Conservation (phyloP, 2,329 filamentous ascomycete genomes). For the Colletotrichum sp. region DNA sequence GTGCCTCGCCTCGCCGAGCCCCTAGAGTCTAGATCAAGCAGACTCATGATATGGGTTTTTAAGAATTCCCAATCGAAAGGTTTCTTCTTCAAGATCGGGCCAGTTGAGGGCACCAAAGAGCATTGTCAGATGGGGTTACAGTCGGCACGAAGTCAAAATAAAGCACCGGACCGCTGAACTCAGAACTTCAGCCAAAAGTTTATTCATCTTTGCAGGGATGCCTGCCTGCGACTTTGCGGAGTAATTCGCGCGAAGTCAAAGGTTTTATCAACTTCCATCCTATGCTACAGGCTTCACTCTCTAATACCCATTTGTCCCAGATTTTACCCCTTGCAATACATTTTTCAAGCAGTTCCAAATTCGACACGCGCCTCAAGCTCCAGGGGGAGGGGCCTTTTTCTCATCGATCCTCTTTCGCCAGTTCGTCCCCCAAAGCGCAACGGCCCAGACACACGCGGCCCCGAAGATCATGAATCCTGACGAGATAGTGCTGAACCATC, state of each 20-base stretch:
- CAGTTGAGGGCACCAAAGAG: not conserved
- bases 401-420: conserved; percentile 8
- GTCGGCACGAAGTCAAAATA: not conserved
- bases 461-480: conserved; percentile 15
- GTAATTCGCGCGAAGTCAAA: not conserved
- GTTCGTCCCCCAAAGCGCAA: conserved; percentile 8
- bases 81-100: not conserved
- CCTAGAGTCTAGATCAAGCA: not conserved
- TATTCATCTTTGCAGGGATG: not conserved
- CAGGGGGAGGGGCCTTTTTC: not conserved
- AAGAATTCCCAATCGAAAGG: not conserved
- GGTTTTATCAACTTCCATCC: not conserved
- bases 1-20: not conserved
- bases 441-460: conserved; percentile 23
- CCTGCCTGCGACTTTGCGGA: not conserved
- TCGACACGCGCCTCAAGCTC: not conserved
- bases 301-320: not conserved
- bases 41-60: not conserved
- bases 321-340: not conserved
- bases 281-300: not conserved
- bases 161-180: not conserved
- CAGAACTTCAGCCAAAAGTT: not conserved
- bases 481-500: conserved; percentile 80
- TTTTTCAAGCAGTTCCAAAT: not conserved
- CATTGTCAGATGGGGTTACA: not conserved